Evolutionary conservation across 1,284 basidiomycete species (phyloP).

Genomic region (Amylostereum areolatum): DNA sequence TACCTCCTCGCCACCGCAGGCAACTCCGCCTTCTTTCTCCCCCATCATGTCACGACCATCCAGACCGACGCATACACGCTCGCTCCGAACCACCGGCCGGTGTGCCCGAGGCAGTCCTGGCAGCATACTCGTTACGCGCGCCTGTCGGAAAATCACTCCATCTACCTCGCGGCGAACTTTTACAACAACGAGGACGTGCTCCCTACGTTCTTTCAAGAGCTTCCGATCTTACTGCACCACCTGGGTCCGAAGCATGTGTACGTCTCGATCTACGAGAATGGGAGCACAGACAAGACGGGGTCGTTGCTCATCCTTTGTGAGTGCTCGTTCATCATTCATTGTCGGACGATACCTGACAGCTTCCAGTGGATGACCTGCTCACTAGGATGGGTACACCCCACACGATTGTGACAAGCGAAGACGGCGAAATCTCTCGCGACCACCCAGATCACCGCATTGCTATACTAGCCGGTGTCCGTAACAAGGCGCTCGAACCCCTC

Average conservation of each 20-base stretch:
- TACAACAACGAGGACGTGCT: slow-evolving; percentile 8
- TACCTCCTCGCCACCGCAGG: no score
- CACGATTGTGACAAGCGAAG: background rate
- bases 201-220: slow-evolving; percentile 15
- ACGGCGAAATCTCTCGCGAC: slow-evolving; percentile 3
- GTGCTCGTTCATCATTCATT: slow-evolving; percentile 7
- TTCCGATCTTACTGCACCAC: slow-evolving; percentile 12
- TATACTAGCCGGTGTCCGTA: slow-evolving; percentile 30
- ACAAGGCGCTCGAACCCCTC: slow-evolving; percentile 29
- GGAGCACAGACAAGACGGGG: slow-evolving; percentile 18
- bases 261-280: slow-evolving; percentile 22
- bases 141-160: background rate
- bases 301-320: slow-evolving; percentile 12
- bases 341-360: background rate
- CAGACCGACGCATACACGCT: background rate
- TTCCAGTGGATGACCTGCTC: background rate
- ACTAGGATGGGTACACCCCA: background rate
- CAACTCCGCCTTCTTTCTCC: no score
- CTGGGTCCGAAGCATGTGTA: slow-evolving; percentile 14
- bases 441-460: slow-evolving; percentile 22
- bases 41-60: background rate
- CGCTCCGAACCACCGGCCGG: background rate
- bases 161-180: slow-evolving; percentile 1
- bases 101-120: background rate
- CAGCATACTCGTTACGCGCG: background rate